Evolutionary conservation across 2,329 filamentous ascomycete species (phyloP), one percentile per base, ranked within the genome.

Genomic region (Claviceps sp.): DNA sequence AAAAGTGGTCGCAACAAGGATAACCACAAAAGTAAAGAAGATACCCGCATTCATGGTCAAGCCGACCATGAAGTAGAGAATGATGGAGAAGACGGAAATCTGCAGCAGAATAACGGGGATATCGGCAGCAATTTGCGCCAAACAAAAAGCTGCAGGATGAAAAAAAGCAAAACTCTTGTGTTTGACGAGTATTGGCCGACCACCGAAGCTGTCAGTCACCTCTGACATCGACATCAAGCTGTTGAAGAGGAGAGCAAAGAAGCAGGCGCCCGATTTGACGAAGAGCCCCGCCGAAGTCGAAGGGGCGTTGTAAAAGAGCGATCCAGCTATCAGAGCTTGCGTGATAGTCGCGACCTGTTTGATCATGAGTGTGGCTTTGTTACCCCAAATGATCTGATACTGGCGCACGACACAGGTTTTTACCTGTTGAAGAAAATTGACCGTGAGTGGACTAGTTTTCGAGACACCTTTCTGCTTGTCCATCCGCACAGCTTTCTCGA

Each of bases 291-390:
- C 70, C 0, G 79, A 78, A 48, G 75, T 78, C 23, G 67, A 53
- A 0, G 80, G 74, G 0, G 81, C 77, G 51, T 81, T 73, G 65
- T 85, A 86, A 65, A 86, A 86, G 3, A 86, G 70, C 0, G 81
- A 85, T 6, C 82, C 82, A 1, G 75, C 71, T 52, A 86, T 77
- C 5, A 86, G 64, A 0, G 82, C 80, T 58, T 83, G 78, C 0
- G 72, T 58, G 7, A 85, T 59, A 1, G 76, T 80, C 0, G 75
- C 73, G 5, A 71, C 64, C 57, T 84, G 79, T 60, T 82, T 83
- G 65, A 83, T 79, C 54, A 81, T 57, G 40, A 84, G 78, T 0
- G 79, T 81, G 0, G 76, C 70, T 57, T 80, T 82, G 62, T 85
- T 80, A 42, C 81, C 81, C 71, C 75, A 78, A 1, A 85, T 59